Evolutionary conservation across 1,284 basidiomycete species (phyloP).

Genomic region (Apiotrichum domesticum): DNA sequence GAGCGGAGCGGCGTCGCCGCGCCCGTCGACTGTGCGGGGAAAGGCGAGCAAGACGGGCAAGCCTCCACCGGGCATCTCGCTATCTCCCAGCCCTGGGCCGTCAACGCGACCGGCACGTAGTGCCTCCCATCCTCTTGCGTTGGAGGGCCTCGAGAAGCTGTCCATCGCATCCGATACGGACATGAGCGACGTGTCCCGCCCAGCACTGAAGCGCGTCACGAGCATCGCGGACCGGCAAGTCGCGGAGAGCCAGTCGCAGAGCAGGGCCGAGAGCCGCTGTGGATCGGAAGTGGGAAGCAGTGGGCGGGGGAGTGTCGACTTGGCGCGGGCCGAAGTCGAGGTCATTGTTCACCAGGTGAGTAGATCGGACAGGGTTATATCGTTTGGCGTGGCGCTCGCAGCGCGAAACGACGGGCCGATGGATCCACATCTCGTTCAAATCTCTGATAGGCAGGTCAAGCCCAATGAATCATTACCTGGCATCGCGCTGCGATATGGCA

Average conservation of each 20-base stretch:
- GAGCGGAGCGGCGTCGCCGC: not conserved
- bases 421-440: not conserved
- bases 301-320: slow-evolving; percentile 29
- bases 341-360: slow-evolving; percentile 49
- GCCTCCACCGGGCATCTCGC: not conserved
- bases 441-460: slow-evolving; percentile 51
- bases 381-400: not conserved
- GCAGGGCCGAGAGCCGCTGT: slow-evolving; percentile 2
- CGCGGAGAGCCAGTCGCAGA: slow-evolving; percentile 25
- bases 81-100: not conserved
- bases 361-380: not conserved
- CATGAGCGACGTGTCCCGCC: slow-evolving; percentile 26
- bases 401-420: not conserved
- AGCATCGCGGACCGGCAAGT: slow-evolving; percentile 40
- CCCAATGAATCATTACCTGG: slow-evolving; percentile 72
- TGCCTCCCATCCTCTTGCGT: slow-evolving; percentile 11
- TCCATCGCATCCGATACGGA: slow-evolving; percentile 2
- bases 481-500: slow-evolving; percentile 78
- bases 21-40: not conserved
- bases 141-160: not conserved
- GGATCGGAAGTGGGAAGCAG: slow-evolving; percentile 26
- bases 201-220: slow-evolving; percentile 33
- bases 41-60: not conserved
- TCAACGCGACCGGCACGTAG: not conserved
- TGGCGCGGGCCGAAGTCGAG: slow-evolving; percentile 33